A percentile compares a stretch with the other conserved stretches of the same genome.
Conservation (phyloP, 805 yeast genomes). For the Clavispora carvajalis region DNA sequence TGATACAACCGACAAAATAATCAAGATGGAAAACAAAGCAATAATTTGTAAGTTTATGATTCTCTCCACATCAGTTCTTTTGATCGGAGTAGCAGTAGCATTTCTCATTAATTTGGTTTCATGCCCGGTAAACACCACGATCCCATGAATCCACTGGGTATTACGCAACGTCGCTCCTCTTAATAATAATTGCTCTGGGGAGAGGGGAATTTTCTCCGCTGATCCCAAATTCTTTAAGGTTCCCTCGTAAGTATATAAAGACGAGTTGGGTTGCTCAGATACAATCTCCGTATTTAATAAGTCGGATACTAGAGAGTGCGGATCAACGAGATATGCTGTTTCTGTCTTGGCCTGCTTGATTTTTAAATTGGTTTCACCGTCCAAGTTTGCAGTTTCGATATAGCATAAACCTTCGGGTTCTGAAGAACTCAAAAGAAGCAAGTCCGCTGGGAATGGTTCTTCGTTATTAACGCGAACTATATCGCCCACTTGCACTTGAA, state of each 20-base stretch:
- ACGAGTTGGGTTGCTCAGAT: conserved; percentile 92
- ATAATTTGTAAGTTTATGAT: conserved; percentile 89
- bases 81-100: conserved; percentile 98
- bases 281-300: conserved; percentile 39
- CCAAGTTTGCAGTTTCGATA: conserved; percentile 94
- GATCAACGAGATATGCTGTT: conserved; percentile 67
- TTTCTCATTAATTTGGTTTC: conserved; percentile 97
- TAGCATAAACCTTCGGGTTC: conserved; percentile 98
- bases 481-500: conserved; percentile 86
- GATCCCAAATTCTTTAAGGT: conserved; percentile 55
- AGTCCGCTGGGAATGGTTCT: conserved; percentile 92
- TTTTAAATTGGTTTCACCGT: conserved; percentile 95
- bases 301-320: conserved; percentile 43
- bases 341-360: conserved; percentile 85
- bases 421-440: conserved; percentile 78
- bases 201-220: conserved; percentile 51
- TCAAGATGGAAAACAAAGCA: conserved; percentile 76
- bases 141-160: conserved; percentile 92
- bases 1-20: conserved; percentile 71
- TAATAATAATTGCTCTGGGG: conserved; percentile 86
- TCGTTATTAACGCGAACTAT: conserved; percentile 79
- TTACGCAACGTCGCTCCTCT: conserved; percentile 95
- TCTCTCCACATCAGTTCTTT: conserved; percentile 93
- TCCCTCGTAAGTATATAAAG: conserved; percentile 93
- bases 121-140: conserved; percentile 94